Evolutionary conservation across 345 rosid species (phyloP).

Genomic region (Populus ilicifolia): DNA sequence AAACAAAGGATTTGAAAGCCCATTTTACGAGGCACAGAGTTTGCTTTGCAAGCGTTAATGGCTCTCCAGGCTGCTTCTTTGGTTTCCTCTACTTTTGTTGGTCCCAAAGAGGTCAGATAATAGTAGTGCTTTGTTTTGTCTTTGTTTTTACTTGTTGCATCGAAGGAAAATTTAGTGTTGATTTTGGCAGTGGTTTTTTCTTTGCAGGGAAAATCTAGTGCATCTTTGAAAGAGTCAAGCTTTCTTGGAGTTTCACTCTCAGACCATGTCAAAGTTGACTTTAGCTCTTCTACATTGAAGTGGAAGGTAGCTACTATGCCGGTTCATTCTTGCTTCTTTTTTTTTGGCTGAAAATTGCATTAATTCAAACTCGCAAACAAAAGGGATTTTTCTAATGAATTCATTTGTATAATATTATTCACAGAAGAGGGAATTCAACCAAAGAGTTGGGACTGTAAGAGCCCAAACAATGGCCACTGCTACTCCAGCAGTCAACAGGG

Average conservation of each 20-base stretch:
- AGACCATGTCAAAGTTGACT: constrained; percentile 51
- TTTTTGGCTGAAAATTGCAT: not conserved
- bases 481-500: constrained; percentile 40
- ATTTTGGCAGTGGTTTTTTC: constrained; percentile 1
- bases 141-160: not conserved
- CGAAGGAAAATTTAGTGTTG: not conserved
- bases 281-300: constrained; percentile 49
- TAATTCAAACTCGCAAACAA: not conserved
- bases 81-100: constrained; percentile 55
- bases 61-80: constrained; percentile 77
- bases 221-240: constrained; percentile 64
- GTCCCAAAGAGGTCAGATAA: constrained; percentile 58
- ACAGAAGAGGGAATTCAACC: constrained; percentile 47
- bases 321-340: not conserved
- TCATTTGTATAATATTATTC: not conserved
- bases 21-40: not conserved
- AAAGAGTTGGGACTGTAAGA: constrained; percentile 43
- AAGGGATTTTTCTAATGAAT: not conserved
- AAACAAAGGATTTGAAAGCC: not conserved
- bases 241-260: constrained; percentile 71
- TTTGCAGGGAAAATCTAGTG: constrained; percentile 53
- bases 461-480: constrained; percentile 64
- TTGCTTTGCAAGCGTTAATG: constrained; percentile 30
- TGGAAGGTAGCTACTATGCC: constrained; percentile 44
- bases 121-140: not conserved